Percentiles rank a stretch among this genome's conserved stretches.
Evolutionary conservation across 352 stramenopile genomes (phyloP).

Genomic region (Globisporangium cylindrosporum): DNA sequence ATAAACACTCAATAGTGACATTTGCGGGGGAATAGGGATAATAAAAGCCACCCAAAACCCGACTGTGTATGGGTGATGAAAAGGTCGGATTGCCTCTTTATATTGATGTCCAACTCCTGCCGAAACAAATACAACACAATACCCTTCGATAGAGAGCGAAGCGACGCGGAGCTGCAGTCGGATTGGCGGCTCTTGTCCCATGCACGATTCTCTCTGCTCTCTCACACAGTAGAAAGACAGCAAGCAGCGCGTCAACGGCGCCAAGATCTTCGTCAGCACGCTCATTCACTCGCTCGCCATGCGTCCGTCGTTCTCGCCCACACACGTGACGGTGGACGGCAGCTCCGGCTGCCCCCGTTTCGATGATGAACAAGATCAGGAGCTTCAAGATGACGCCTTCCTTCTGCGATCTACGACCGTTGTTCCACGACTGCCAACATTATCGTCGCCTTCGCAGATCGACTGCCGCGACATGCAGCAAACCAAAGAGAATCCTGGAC

Average conservation of each 20-base stretch:
- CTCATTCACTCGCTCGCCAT: slow-evolving; percentile 15
- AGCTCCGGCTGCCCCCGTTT: slow-evolving; percentile 29
- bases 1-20: no score
- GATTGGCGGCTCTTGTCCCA: background rate
- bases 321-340: slow-evolving; percentile 37
- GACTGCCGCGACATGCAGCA: background rate
- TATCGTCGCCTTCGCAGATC: background rate
- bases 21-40: no score
- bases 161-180: no score
- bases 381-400: background rate
- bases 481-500: background rate
- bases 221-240: background rate
- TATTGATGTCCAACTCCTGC: no score
- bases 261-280: background rate
- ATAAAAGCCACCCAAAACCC: no score
- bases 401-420: background rate
- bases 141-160: no score
- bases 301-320: slow-evolving; percentile 45
- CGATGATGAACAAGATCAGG: slow-evolving; percentile 21
- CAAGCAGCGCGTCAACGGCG: background rate
- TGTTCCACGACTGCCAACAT: background rate
- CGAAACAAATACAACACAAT: no score
- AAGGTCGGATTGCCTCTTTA: no score
- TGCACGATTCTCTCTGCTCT: background rate
- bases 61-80: no score